A percentile compares a stretch with the other conserved stretches of the same genome.
These are phyloP conservation scores for Maudiozyma bulderi DNA, from an alignment of 805 yeast species.

Conservation along the genomic window DNA sequence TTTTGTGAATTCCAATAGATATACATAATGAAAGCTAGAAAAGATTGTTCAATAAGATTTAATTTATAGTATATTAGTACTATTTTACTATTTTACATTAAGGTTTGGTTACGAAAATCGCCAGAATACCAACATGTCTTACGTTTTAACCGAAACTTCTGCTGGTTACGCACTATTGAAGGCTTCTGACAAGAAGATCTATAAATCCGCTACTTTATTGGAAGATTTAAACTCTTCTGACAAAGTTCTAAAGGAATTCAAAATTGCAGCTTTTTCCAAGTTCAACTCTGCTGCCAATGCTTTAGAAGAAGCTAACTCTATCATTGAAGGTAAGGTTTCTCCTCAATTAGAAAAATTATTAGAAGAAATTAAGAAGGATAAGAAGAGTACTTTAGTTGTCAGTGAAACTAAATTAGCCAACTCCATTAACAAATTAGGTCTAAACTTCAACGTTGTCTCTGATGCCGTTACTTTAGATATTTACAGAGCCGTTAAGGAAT, in stretches of 20 bases:
- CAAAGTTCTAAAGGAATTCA: conserved; percentile 81
- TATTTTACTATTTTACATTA: no score
- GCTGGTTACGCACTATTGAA: conserved; percentile 97
- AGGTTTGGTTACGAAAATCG: neutral
- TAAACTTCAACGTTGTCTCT: conserved; percentile 78
- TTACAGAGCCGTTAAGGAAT: conserved; percentile 90
- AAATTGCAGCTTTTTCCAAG: conserved; percentile 91
- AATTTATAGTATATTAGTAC: no score
- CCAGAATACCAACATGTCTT: conserved; percentile 44
- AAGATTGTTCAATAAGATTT: neutral
- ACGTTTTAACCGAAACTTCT: conserved; percentile 92
- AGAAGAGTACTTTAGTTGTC: conserved; percentile 79
- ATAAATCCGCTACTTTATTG: conserved; percentile 68
- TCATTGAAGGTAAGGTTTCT: conserved; percentile 89
- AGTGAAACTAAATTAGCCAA: conserved; percentile 94
- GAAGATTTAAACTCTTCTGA: conserved; percentile 75
- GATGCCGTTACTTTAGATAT: conserved; percentile 93
- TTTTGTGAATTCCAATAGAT: neutral
- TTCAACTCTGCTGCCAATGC: conserved; percentile 93
- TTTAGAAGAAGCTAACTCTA: conserved; percentile 84
- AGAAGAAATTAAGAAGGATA: conserved; percentile 66
- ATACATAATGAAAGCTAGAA: neutral
- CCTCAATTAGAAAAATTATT: conserved; percentile 69
- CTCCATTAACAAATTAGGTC: conserved; percentile 87
- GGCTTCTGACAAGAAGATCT: conserved; percentile 94